These are phyloP conservation scores for Willaertia magna DNA, from an alignment of 208 protist genomes.

Conservation along the genomic window DNA sequence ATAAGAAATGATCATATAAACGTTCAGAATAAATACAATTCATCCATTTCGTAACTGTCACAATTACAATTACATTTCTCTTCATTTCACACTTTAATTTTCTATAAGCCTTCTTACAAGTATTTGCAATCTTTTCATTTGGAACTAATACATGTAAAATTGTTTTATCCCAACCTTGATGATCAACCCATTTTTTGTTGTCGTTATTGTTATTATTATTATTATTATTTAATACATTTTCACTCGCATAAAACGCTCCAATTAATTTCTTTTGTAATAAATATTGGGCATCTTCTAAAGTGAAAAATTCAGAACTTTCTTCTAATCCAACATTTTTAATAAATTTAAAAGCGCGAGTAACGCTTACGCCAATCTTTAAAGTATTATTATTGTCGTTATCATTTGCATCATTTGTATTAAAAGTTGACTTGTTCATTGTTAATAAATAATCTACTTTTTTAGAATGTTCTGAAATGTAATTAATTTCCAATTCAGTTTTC, in stretches of 20 bases:
- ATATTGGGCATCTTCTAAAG: conserved; percentile 17
- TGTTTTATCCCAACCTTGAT: conserved; percentile 41
- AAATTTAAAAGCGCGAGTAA: conserved; percentile 37
- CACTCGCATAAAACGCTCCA: conserved; percentile 25
- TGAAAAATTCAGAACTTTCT: conserved; percentile 16
- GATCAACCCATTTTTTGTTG: no score
- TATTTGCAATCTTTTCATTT: conserved; percentile 5
- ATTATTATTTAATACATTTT: background rate
- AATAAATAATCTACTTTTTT: conserved; percentile 43
- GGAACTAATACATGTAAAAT: conserved; percentile 34
- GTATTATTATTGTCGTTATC: no score
- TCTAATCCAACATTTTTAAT: background rate
- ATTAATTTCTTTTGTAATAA: conserved; percentile 40
- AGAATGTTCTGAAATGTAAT: conserved; percentile 17
- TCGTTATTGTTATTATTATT: no score
- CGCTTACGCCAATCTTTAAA: conserved; percentile 32
- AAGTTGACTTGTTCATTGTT: conserved; percentile 18
- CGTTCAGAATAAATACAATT: conserved; percentile 33
- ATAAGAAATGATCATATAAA: background rate
- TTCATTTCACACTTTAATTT: conserved; percentile 16
- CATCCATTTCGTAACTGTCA: conserved; percentile 24
- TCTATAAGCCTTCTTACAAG: conserved; percentile 21
- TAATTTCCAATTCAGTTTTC: conserved; percentile 39
- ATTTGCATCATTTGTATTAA: no score
- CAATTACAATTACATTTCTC: conserved; percentile 30